These are phyloP conservation scores for Solanum pimpinellifolium DNA, from an alignment of 257 asterid species.

Conservation along the genomic window DNA sequence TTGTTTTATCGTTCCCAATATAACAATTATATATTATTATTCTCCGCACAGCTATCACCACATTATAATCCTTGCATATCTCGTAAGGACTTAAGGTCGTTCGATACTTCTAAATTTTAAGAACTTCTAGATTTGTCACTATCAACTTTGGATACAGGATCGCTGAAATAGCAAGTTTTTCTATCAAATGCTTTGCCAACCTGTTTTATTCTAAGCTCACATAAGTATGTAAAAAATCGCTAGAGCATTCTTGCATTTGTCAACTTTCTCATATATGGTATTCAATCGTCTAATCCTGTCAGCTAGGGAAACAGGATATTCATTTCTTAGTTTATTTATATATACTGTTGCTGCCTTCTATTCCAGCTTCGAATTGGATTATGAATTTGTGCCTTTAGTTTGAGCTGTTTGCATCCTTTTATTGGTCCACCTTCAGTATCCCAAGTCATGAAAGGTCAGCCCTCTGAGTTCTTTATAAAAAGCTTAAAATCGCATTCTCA, in stretches of 20 bases:
- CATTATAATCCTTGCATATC: neutral
- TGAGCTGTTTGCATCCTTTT: neutral
- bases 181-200: neutral
- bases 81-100: neutral
- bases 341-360: neutral
- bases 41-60: neutral
- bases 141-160: neutral
- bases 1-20: neutral
- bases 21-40: neutral
- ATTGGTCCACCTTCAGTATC: neutral
- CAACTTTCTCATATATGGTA: neutral
- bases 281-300: neutral
- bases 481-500: neutral
- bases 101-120: neutral
- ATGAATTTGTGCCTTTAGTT: neutral
- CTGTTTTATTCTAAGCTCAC: neutral
- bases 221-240: neutral
- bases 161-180: neutral
- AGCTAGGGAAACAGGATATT: neutral
- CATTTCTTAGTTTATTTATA: neutral
- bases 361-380: neutral
- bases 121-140: neutral
- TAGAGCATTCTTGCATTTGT: neutral
- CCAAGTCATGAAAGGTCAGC: neutral
- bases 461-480: neutral